Evolutionary conservation across 1,139 yeast genomes (phyloP).

Genomic region (Scheffersomyces quercinus): DNA sequence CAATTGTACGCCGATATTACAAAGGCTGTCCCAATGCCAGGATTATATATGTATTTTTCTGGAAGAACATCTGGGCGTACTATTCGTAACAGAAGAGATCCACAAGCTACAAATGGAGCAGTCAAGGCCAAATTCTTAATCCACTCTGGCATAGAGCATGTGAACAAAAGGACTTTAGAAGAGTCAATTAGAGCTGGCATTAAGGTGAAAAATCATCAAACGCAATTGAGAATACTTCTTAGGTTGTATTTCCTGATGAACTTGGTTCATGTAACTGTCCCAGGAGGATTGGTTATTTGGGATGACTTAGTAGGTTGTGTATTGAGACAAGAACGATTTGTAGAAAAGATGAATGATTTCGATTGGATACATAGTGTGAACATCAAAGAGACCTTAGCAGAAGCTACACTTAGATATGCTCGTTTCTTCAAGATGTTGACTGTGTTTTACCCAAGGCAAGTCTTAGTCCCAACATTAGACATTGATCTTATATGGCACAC

Average conservation of each 20-base stretch:
- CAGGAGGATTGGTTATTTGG: slow-evolving; percentile 14
- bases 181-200: background rate
- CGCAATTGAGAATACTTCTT: slow-evolving; percentile 5
- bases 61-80: background rate
- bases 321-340: slow-evolving; percentile 31
- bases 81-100: background rate
- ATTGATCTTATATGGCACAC: slow-evolving; percentile 45
- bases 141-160: background rate
- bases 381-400: slow-evolving; percentile 18
- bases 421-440: slow-evolving; percentile 25
- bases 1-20: slow-evolving; percentile 22
- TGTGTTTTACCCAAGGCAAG: slow-evolving; percentile 5
- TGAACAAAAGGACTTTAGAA: background rate
- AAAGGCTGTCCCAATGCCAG: slow-evolving; percentile 12
- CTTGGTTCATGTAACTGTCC: slow-evolving; percentile 20
- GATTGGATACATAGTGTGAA: slow-evolving; percentile 30
- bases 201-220: background rate
- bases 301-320: slow-evolving; percentile 36
- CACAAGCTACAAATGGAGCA: background rate
- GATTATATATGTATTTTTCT: slow-evolving; percentile 12
- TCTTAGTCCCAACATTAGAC: slow-evolving; percentile 39
- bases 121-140: background rate
- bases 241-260: slow-evolving; percentile 19
- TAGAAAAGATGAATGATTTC: slow-evolving; percentile 27
- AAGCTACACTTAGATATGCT: slow-evolving; percentile 24